phyloP scores from a whole-genome alignment of 257 asterid genomes.

The Solanum piurae region DNA sequence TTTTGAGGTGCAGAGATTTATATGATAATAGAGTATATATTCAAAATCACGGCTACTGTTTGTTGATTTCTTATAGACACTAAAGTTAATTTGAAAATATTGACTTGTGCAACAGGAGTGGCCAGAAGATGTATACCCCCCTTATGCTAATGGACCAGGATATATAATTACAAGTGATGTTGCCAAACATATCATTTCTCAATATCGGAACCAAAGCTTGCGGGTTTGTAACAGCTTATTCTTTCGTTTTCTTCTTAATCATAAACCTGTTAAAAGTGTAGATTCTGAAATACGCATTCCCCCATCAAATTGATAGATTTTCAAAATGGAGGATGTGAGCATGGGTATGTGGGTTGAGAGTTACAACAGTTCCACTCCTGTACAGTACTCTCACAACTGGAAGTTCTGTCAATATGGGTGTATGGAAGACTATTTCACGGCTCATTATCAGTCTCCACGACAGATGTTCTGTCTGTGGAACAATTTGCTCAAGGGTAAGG shows the following conservation, averaged over 20 bases:
- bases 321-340: slow-evolving; percentile 99
- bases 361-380: slow-evolving; percentile 52
- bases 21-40: neutral
- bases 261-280: neutral
- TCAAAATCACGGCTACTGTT: neutral
- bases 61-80: neutral
- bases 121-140: slow-evolving; percentile 96
- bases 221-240: slow-evolving; percentile 37
- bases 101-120: slow-evolving; percentile 54
- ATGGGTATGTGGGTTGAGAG: slow-evolving; percentile 99
- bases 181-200: slow-evolving; percentile 54
- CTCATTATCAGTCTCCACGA: slow-evolving; percentile 93
- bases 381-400: slow-evolving; percentile 71
- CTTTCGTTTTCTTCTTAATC: neutral
- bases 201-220: slow-evolving; percentile 48
- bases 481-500: slow-evolving; percentile 25
- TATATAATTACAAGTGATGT: slow-evolving; percentile 80
- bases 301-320: slow-evolving; percentile 34
- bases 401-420: slow-evolving; percentile 93
- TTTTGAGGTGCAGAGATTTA: slow-evolving; percentile 46
- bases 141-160: slow-evolving; percentile 98
- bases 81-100: neutral
- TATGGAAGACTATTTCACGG: slow-evolving; percentile 77
- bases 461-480: slow-evolving; percentile 76
- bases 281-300: neutral